Evolutionary conservation across 1,139 yeast species (phyloP).

Genomic region (Zygoascus meyerae): DNA sequence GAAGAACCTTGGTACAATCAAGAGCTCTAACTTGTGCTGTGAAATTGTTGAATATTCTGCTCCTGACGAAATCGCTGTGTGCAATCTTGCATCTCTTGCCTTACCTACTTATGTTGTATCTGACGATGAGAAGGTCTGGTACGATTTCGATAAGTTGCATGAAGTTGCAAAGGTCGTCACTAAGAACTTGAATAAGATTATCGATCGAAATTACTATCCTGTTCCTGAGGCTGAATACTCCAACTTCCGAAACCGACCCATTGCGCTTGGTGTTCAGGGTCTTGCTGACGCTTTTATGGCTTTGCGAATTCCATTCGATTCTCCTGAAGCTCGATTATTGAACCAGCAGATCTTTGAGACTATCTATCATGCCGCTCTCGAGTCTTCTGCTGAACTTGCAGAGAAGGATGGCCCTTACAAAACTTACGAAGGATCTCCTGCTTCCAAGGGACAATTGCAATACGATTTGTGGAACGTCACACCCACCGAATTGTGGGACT

Average conservation of each 20-base stretch:
- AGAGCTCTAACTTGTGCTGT: constrained; percentile 84
- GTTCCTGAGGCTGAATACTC: constrained; percentile 62
- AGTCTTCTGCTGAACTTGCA: constrained; percentile 74
- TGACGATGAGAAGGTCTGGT: constrained; percentile 48
- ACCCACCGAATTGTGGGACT: constrained; percentile 67
- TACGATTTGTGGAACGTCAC: constrained; percentile 75
- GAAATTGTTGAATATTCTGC: constrained; percentile 86
- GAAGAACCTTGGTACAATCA: constrained; percentile 79
- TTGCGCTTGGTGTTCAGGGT: constrained; percentile 88
- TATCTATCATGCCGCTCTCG: constrained; percentile 80
- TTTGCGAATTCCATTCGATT: constrained; percentile 74
- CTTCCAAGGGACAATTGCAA: constrained; percentile 71
- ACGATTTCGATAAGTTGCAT: constrained; percentile 67
- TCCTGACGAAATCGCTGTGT: constrained; percentile 85
- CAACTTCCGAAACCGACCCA: constrained; percentile 74
- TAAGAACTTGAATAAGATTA: constrained; percentile 66
- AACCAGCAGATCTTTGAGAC: constrained; percentile 85
- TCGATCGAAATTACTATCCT: constrained; percentile 77
- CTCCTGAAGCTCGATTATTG: constrained; percentile 60
- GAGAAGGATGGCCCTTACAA: constrained; percentile 58
- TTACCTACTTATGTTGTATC: constrained; percentile 59
- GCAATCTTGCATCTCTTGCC: constrained; percentile 84
- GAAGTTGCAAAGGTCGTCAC: constrained; percentile 67
- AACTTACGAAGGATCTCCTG: constrained; percentile 72
- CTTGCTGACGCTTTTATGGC: constrained; percentile 79